phyloP scores from a whole-genome alignment of 192 early-diverging fungal species.

The Backusella morwellensis region DNA sequence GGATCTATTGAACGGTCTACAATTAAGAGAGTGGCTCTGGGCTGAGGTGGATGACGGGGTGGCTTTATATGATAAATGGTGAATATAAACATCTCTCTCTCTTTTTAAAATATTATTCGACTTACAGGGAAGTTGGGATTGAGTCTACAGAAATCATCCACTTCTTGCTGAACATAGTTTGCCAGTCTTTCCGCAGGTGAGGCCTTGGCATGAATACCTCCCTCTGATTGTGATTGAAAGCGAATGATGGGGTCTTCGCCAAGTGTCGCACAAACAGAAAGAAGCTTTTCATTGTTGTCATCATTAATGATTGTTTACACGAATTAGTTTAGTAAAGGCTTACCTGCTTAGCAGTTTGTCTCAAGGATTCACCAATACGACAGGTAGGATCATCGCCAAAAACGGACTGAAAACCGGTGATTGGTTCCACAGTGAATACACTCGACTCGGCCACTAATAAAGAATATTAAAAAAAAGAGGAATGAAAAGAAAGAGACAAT shows the following conservation, averaged over 20 bases:
- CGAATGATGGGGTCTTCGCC: constrained; percentile 93
- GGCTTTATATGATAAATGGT: constrained; percentile 25
- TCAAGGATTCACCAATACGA: not conserved
- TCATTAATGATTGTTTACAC: not conserved
- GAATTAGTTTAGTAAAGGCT: not conserved
- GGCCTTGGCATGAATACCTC: constrained; percentile 33
- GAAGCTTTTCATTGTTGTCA: constrained; percentile 49
- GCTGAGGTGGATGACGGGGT: constrained; percentile 39
- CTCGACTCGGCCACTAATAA: constrained; percentile 30
- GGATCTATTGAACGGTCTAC: constrained; percentile 90
- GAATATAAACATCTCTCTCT: too few species aligned
- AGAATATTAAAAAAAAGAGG: not conserved
- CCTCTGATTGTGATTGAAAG: constrained; percentile 76
- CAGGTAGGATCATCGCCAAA: constrained; percentile 56
- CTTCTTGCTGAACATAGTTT: constrained; percentile 73
- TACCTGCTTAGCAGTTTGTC: constrained; percentile 18
- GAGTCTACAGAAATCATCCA: constrained; percentile 72
- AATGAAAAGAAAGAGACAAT: not conserved
- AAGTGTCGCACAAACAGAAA: constrained; percentile 83
- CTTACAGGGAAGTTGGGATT: constrained; percentile 63
- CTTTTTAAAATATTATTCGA: not conserved
- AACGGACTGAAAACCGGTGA: constrained; percentile 58
- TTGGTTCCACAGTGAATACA: constrained; percentile 70
- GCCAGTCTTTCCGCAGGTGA: constrained; percentile 70
- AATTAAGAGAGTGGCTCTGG: constrained; percentile 82